Evolutionary conservation across 441 rosid genomes (phyloP).

Genomic region (Omphalea diandra): DNA sequence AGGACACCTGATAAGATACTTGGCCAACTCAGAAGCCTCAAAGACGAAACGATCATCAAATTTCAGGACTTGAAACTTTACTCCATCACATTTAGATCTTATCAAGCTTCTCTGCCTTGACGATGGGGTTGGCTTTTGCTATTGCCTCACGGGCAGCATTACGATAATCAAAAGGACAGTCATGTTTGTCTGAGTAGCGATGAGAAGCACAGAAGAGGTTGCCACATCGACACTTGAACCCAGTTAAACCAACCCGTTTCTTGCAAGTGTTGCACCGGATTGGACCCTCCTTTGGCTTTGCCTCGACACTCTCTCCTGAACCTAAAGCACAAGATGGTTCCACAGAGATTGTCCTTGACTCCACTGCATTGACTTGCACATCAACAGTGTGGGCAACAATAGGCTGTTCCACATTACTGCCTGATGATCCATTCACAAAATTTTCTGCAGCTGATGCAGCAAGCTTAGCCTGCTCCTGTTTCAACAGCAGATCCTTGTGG

Average conservation of each 20-base stretch:
- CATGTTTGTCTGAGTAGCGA: slow-evolving; percentile 80
- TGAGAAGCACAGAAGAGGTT: slow-evolving; percentile 62
- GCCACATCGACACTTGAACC: slow-evolving; percentile 72
- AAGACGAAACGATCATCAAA: slow-evolving; percentile 26
- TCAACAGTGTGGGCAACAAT: slow-evolving; percentile 19
- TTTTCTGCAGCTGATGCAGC: slow-evolving; percentile 44
- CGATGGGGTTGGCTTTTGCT: slow-evolving; percentile 57
- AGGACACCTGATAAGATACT: slow-evolving; percentile 36
- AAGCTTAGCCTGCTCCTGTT: slow-evolving; percentile 51
- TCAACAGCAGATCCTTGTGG: slow-evolving; percentile 48
- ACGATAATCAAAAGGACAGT: slow-evolving; percentile 64
- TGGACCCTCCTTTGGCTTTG: slow-evolving; percentile 44
- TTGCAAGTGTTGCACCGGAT: slow-evolving; percentile 49
- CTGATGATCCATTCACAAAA: slow-evolving; percentile 40
- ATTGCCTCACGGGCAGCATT: slow-evolving; percentile 56
- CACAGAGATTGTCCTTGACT: slow-evolving; percentile 36
- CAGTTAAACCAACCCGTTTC: slow-evolving; percentile 66
- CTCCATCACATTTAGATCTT: slow-evolving; percentile 27
- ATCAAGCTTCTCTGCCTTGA: slow-evolving; percentile 61
- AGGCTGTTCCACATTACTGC: slow-evolving; percentile 33
- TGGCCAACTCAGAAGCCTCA: slow-evolving; percentile 36
- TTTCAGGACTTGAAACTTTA: slow-evolving; percentile 23
- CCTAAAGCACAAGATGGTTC: slow-evolving; percentile 42
- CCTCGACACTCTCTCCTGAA: slow-evolving; percentile 41
- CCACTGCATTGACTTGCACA: slow-evolving; percentile 33